A percentile compares a stretch with the other conserved stretches of the same genome.
Conservation (phyloP, 192 early-diverging fungal genomes). For the Coemansia sp. region DNA sequence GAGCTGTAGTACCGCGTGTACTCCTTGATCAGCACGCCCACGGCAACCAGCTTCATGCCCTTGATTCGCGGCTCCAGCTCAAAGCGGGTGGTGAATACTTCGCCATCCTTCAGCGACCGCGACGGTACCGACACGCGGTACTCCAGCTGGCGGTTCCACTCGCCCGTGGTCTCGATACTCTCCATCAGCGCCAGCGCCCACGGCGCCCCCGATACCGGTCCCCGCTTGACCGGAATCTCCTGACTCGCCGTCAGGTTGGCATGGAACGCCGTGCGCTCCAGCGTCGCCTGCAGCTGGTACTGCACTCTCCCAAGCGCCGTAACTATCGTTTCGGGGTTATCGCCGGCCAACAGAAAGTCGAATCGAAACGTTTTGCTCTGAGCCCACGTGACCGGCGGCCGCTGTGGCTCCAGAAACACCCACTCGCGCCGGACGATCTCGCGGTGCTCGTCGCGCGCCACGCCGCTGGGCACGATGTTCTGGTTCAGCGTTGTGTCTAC, state of each 20-base stretch:
- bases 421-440: conserved; percentile 56
- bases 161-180: conserved; percentile 50
- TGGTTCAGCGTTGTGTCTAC: conserved; percentile 52
- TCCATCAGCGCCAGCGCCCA: conserved; percentile 56
- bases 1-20: conserved; percentile 51
- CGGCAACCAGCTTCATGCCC: conserved; percentile 43
- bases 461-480: conserved; percentile 20
- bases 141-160: conserved; percentile 57
- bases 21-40: conserved; percentile 60
- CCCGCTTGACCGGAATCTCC: conserved; percentile 52
- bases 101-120: conserved; percentile 56
- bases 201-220: conserved; percentile 47
- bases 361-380: conserved; percentile 54
- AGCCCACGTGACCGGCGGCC: conserved; percentile 33
- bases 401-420: conserved; percentile 52
- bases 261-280: conserved; percentile 59
- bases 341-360: conserved; percentile 58
- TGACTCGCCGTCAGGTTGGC: conserved; percentile 39
- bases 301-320: conserved; percentile 52
- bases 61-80: conserved; percentile 49
- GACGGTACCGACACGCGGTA: conserved; percentile 61
- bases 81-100: conserved; percentile 53
- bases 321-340: conserved; percentile 61
- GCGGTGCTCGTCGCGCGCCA: conserved; percentile 48
- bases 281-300: conserved; percentile 55